Base-by-base conservation (phyloP, 106 monocot species). In the Acorus gramineus region DNA sequence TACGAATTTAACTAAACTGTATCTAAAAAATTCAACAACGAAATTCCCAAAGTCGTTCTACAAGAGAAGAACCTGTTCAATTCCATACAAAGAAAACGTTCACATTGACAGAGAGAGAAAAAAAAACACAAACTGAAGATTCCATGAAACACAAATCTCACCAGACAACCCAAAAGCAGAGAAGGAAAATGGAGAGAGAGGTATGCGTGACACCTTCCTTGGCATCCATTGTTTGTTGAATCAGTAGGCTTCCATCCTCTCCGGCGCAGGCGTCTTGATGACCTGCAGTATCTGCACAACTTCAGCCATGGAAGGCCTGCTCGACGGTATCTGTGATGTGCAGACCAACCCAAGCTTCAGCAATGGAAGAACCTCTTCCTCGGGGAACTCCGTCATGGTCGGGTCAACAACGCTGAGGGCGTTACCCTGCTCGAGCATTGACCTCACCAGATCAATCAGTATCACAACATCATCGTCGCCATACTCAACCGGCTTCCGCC, bases 281-380 rank as follows among this genome's bases (percentile, higher is more conserved):
- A 96, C 96, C 77, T 91, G 76, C 78, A 96, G 67, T 57, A 96
- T 96, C 81, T 91, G 85, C 54, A 96, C 91, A 8, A 91, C 91
- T 68, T 96, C 96, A 0, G 85, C 76, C 96, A 96, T 96, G 11
- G 96, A 81, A 6, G 96, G 96, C 66, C 96, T 47, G 59, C 87
- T 96, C 3, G 96, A 96, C 14, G 96, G 96, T 43, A 88, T 84
- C 76, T 85, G 90, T 12, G 96, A 96, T 11, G 87, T 79, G 69
- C 96, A 96, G 2, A 96, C 96, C 13, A 96, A 49, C 3, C 87
- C 96, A 3, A 96, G 75, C 82, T 96, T 96, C 42, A 96, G 60
- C 69, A 96, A 76, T 55, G 96, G 96, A 74, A 91, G 51, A 61
- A 82, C 91, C 86, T 96, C 96, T 55, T 96, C 95, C 72, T 96